These are phyloP conservation scores for Gnomoniopsis sp. DNA, from an alignment of 2,329 filamentous ascomycete species.

Conservation along the genomic window DNA sequence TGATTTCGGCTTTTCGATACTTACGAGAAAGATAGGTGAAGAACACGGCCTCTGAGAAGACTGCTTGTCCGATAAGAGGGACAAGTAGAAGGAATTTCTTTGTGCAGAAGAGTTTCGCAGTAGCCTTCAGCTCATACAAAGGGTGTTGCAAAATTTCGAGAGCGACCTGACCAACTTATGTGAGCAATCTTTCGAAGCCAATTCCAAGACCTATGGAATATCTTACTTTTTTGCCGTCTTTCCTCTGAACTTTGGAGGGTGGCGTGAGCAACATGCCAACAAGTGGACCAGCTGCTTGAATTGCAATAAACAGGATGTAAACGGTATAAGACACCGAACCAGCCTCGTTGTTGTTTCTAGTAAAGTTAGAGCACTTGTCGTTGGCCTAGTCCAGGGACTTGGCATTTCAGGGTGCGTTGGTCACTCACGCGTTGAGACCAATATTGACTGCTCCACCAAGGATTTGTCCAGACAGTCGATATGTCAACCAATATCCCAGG, in stretches of 20 bases:
- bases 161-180: not conserved
- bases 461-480: slow-evolving; percentile 43
- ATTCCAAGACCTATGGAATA: slow-evolving; percentile 3
- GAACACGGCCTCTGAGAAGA: slow-evolving; percentile 69
- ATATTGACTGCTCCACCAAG: slow-evolving; percentile 70
- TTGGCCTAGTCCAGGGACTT: not conserved
- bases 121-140: slow-evolving; percentile 57
- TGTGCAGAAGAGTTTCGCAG: slow-evolving; percentile 55
- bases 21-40: slow-evolving; percentile 60
- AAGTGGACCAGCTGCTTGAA: slow-evolving; percentile 65
- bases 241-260: slow-evolving; percentile 60
- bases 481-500: slow-evolving; percentile 66
- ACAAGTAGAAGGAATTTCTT: slow-evolving; percentile 62
- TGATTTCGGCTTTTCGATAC: slow-evolving; percentile 15
- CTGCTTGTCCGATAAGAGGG: slow-evolving; percentile 66
- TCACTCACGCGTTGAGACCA: slow-evolving; percentile 48
- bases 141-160: slow-evolving; percentile 54
- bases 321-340: slow-evolving; percentile 68
- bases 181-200: not conserved
- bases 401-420: not conserved
- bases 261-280: slow-evolving; percentile 59
- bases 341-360: slow-evolving; percentile 45
- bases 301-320: slow-evolving; percentile 66
- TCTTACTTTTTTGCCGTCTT: slow-evolving; percentile 60
- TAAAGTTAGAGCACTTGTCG: not conserved